Evolutionary conservation across 768 basidiomycete genomes (phyloP).

Genomic region (Galerina sulciceps): DNA sequence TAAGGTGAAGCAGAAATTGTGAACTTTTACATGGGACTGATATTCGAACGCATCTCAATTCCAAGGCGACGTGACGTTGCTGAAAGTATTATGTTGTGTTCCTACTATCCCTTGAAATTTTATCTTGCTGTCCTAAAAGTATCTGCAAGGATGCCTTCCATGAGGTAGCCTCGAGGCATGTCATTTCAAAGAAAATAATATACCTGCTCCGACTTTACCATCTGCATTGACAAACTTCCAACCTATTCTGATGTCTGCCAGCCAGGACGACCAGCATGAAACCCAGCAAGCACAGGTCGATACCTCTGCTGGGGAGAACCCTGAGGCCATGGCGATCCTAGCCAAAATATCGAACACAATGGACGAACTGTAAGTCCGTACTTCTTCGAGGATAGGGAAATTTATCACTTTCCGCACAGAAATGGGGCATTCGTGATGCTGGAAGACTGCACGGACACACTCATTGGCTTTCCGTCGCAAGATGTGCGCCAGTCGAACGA

Average conservation of each 20-base stretch:
- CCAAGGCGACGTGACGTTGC: constrained; percentile 5
- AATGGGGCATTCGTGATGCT: constrained; percentile 7
- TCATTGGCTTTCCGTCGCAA: not conserved
- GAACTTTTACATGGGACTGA: constrained; percentile 4
- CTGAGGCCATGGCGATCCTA: not conserved
- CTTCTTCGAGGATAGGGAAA: not conserved
- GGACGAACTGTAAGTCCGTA: constrained; percentile 9
- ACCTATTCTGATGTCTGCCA: constrained; percentile 4
- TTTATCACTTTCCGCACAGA: not conserved
- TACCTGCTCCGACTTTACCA: not conserved
- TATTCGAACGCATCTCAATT: constrained; percentile 1
- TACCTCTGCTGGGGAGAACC: not conserved
- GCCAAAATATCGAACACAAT: constrained; percentile 10
- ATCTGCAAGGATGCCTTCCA: constrained; percentile 1
- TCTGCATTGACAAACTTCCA: not conserved
- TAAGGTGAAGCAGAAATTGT: constrained; percentile 36
- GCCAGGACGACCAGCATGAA: not conserved
- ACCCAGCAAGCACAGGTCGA: not conserved
- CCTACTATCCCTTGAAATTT: too few species aligned
- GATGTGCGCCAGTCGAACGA: not conserved
- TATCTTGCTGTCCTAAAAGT: not conserved
- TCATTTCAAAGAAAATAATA: not conserved
- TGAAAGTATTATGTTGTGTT: not conserved
- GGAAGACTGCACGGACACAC: not conserved
- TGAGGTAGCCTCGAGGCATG: constrained; percentile 26